Conservation (phyloP, 2,329 filamentous ascomycete genomes). For the Colletotrichum karsti region DNA sequence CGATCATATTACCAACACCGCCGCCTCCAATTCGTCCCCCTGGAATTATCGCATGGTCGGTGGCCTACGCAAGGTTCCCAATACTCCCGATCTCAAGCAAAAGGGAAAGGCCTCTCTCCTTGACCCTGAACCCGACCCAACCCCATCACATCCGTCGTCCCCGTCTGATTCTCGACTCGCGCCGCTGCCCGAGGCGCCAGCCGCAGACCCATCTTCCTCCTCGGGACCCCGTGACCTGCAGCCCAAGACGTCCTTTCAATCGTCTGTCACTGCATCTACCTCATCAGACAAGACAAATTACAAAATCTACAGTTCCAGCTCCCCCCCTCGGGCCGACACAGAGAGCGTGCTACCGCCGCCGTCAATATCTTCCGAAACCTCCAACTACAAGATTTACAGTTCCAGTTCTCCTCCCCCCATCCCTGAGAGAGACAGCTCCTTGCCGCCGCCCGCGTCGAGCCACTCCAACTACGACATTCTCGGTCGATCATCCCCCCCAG, state of each 20-base stretch:
- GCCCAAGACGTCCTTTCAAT: slow-evolving; percentile 36
- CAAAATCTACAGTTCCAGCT: slow-evolving; percentile 60
- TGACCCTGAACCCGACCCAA: slow-evolving; percentile 7
- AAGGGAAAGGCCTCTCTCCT: slow-evolving; percentile 40
- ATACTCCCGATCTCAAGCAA: slow-evolving; percentile 52
- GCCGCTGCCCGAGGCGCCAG: slow-evolving; percentile 38
- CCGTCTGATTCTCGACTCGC: slow-evolving; percentile 38
- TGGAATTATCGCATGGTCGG: slow-evolving; percentile 65
- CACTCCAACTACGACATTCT: slow-evolving; percentile 61
- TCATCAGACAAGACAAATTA: slow-evolving; percentile 63
- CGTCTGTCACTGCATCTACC: slow-evolving; percentile 49
- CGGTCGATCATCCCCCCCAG: slow-evolving; percentile 57
- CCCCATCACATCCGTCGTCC: slow-evolving; percentile 27
- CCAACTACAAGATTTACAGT: slow-evolving; percentile 64
- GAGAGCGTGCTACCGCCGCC: slow-evolving; percentile 43
- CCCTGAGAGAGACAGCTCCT: slow-evolving; percentile 48
- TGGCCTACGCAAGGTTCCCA: slow-evolving; percentile 61
- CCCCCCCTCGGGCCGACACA: slow-evolving; percentile 47
- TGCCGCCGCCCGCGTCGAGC: slow-evolving; percentile 50
- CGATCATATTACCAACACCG: slow-evolving; percentile 36
- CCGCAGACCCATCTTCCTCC: neutral
- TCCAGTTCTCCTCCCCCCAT: slow-evolving; percentile 50
- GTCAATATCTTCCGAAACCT: slow-evolving; percentile 57
- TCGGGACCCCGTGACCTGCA: slow-evolving; percentile 19
- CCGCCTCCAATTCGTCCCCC: slow-evolving; percentile 44